phyloP scores from a whole-genome alignment of 192 early-diverging fungal genomes.

The Chytriomyces hyalinus region DNA sequence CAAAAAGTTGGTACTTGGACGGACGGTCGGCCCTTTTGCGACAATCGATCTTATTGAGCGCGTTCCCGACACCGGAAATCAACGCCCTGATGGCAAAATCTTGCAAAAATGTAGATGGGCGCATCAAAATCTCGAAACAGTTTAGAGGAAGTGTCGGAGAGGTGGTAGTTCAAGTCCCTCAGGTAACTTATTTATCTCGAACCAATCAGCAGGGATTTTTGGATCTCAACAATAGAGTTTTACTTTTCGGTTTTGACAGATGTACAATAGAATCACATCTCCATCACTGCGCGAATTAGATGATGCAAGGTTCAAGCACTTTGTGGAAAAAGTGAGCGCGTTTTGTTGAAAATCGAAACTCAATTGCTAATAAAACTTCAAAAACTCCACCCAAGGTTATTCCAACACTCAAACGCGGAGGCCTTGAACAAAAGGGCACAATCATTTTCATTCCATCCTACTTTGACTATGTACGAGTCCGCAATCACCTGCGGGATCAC shows the following conservation, averaged over 20 bases:
- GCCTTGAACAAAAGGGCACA: constrained; percentile 41
- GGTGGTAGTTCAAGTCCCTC: constrained; percentile 79
- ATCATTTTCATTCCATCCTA: constrained; percentile 90
- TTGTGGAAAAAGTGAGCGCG: constrained; percentile 65
- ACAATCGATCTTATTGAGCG: constrained; percentile 85
- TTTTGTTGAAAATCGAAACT: not conserved
- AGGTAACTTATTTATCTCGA: constrained; percentile 46
- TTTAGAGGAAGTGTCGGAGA: constrained; percentile 75
- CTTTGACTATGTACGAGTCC: constrained; percentile 93
- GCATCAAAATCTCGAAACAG: constrained; percentile 49
- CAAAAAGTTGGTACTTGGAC: constrained; percentile 86
- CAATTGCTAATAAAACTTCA: constrained; percentile 25
- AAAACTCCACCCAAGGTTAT: constrained; percentile 49
- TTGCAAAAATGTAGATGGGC: constrained; percentile 68
- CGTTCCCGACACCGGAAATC: constrained; percentile 88
- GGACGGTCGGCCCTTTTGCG: constrained; percentile 82
- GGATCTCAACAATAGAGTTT: not conserved
- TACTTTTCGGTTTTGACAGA: constrained; percentile 32
- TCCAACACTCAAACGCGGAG: constrained; percentile 58
- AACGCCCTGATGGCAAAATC: constrained; percentile 71
- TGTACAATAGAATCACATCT: constrained; percentile 76
- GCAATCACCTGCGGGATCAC: constrained; percentile 84
- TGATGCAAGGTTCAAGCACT: constrained; percentile 85
- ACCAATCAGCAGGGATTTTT: not conserved
- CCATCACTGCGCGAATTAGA: constrained; percentile 63